Conservation (phyloP, 139 green algal species). For the Picochlorum sp. region DNA sequence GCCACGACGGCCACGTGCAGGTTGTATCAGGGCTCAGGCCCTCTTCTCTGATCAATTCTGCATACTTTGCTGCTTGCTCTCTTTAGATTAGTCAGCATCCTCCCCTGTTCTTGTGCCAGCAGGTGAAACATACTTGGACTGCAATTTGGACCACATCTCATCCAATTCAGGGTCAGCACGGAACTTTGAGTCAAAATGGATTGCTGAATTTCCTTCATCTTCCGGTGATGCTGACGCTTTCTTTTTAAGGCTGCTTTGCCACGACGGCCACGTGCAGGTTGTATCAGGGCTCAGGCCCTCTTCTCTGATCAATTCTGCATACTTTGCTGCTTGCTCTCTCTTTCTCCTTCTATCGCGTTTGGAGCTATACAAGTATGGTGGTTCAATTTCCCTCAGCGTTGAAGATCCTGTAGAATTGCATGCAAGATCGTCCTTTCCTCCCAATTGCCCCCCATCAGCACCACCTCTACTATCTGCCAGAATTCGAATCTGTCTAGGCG, state of each 20-base stretch:
- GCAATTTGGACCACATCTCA: conserved; percentile 18
- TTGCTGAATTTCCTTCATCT: conserved; percentile 12
- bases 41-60: conserved; percentile 16
- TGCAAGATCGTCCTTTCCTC: conserved; percentile 5
- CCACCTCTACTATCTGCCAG: conserved; percentile 16
- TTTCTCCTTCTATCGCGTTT: neutral
- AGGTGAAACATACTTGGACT: conserved; percentile 11
- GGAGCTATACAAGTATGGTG: conserved; percentile 16
- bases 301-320: conserved; percentile 15
- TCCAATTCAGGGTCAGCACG: conserved; percentile 14
- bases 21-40: conserved; percentile 10
- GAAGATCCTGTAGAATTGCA: conserved; percentile 19
- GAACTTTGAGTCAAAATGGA: conserved; percentile 20
- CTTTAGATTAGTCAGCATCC: neutral
- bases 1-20: conserved; percentile 21
- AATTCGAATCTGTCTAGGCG: conserved; percentile 34
- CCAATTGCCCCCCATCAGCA: neutral
- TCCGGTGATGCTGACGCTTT: neutral
- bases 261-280: conserved; percentile 17
- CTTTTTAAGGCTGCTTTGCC: conserved; percentile 13
- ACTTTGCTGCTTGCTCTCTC: conserved; percentile 3
- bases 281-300: conserved; percentile 16
- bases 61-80: conserved; percentile 10
- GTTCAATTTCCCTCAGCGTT: conserved; percentile 29
- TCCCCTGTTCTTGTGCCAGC: neutral